Evolutionary conservation across 2,329 filamentous ascomycete species (phyloP).

Genomic region (Colletotrichum euphorbiae): DNA sequence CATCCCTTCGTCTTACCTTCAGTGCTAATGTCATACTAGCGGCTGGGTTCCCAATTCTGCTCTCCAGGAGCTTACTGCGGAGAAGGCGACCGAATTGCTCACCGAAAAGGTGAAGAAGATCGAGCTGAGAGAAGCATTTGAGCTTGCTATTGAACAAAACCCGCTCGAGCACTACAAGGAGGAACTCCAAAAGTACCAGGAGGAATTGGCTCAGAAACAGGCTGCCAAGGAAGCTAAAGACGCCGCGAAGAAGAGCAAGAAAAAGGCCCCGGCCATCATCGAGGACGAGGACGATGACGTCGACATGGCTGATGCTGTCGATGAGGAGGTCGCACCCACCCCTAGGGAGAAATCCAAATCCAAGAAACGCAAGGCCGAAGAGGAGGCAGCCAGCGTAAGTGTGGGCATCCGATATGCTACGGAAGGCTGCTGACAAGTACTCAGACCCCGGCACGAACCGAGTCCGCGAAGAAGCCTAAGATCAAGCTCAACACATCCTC

Average conservation of each 20-base stretch:
- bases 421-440: not conserved
- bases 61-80: conserved; percentile 80
- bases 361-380: conserved; percentile 88
- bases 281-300: conserved; percentile 70
- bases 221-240: conserved; percentile 60
- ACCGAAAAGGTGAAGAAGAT: conserved; percentile 85
- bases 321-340: conserved; percentile 63
- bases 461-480: conserved; percentile 76
- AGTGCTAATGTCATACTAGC: conserved; percentile 59
- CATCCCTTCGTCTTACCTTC: not conserved
- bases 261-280: conserved; percentile 60
- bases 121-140: conserved; percentile 78
- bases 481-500: conserved; percentile 73
- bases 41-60: conserved; percentile 92
- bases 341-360: conserved; percentile 80
- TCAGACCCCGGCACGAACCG: conserved; percentile 68
- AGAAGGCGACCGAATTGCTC: conserved; percentile 75
- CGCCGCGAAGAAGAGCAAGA: conserved; percentile 61
- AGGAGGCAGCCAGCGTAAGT: conserved; percentile 70
- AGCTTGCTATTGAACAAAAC: conserved; percentile 82
- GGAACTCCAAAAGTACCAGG: conserved; percentile 76
- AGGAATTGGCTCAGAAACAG: conserved; percentile 71
- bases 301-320: conserved; percentile 70
- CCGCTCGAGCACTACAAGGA: conserved; percentile 86
- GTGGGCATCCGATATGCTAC: not conserved